Conservation (phyloP, 306 rosid genomes). For the Dryas alaskensis region DNA sequence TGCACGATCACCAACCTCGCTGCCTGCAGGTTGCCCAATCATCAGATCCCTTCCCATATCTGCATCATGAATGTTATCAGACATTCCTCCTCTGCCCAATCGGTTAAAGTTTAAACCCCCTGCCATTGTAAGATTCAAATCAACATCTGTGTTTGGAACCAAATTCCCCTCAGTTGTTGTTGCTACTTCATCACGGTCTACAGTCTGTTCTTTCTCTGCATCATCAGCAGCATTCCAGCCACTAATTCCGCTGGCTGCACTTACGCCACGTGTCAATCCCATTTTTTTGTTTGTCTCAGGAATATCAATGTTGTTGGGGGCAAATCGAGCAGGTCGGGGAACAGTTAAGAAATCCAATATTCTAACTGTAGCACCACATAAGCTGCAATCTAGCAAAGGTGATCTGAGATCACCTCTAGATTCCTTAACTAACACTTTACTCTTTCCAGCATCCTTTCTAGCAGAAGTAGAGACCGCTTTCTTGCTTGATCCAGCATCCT, state of each 20-base stretch:
- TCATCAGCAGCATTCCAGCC: constrained; percentile 95
- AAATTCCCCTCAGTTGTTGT: constrained; percentile 62
- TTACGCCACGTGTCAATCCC: constrained; percentile 96
- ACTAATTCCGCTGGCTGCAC: constrained; percentile 98
- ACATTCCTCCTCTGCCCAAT: constrained; percentile 59
- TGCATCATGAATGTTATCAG: constrained; percentile 61
- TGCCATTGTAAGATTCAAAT: constrained; percentile 89
- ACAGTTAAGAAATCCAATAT: constrained; percentile 72
- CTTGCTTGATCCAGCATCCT: constrained; percentile 61
- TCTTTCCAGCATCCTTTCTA: constrained; percentile 73
- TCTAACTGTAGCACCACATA: constrained; percentile 92
- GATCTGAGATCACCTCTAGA: constrained; percentile 66
- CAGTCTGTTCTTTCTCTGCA: constrained; percentile 79
- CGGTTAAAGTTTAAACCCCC: constrained; percentile 64
- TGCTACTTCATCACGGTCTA: constrained; percentile 95
- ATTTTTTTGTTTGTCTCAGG: constrained; percentile 85
- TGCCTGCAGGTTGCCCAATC: constrained; percentile 95
- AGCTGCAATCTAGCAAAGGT: constrained; percentile 88
- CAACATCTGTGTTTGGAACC: constrained; percentile 56
- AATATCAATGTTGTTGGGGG: constrained; percentile 66
- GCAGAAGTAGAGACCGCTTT: constrained; percentile 74
- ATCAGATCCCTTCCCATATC: constrained; percentile 97
- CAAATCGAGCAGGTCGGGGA: constrained; percentile 77
- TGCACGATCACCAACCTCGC: constrained; percentile 96
- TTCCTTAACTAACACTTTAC: constrained; percentile 60